phyloP scores from a whole-genome alignment of 2,329 filamentous ascomycete species.

The Ceratocystis diversiconidia region DNA sequence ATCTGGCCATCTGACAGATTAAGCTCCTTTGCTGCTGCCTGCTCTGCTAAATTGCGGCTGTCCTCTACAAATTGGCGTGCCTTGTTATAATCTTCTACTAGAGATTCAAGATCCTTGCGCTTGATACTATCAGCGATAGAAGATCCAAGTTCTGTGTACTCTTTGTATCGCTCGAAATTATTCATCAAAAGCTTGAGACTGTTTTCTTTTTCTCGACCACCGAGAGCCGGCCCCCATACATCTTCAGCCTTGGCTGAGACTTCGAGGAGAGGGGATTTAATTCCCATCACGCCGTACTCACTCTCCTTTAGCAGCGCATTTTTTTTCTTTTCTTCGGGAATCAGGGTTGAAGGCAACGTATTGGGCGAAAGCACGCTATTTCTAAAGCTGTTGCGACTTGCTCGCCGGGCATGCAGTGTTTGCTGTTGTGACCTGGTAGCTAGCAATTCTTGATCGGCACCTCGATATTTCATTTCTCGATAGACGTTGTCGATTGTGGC shows the following conservation, averaged over 20 bases:
- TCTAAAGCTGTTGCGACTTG: conserved; percentile 17
- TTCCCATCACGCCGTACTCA: conserved; percentile 75
- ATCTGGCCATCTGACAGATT: conserved; percentile 63
- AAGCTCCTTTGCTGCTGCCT: conserved; percentile 30
- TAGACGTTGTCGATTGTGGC: conserved; percentile 98
- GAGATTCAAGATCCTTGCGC: conserved; percentile 73
- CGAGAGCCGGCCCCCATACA: conserved; percentile 88
- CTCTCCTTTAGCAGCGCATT: conserved; percentile 87
- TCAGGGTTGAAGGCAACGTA: conserved; percentile 21
- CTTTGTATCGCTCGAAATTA: conserved; percentile 64
- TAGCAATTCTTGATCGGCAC: conserved; percentile 35
- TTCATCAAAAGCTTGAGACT: conserved; percentile 64
- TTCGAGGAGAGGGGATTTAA: conserved; percentile 76
- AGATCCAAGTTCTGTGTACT: conserved; percentile 67
- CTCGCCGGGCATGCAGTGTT: conserved; percentile 24
- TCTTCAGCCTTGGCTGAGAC: conserved; percentile 91
- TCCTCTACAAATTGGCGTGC: conserved; percentile 74
- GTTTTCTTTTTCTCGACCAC: conserved; percentile 81
- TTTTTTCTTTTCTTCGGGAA: conserved; percentile 54
- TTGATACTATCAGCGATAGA: conserved; percentile 73
- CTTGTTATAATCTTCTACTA: conserved; percentile 74
- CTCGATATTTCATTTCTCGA: conserved; percentile 80
- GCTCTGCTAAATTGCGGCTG: conserved; percentile 52
- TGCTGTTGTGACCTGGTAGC: conserved; percentile 54
- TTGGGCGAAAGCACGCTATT: conserved; percentile 25